Conservation (phyloP, 1,139 yeast genomes). For the Blastobotrys arbuscula region DNA sequence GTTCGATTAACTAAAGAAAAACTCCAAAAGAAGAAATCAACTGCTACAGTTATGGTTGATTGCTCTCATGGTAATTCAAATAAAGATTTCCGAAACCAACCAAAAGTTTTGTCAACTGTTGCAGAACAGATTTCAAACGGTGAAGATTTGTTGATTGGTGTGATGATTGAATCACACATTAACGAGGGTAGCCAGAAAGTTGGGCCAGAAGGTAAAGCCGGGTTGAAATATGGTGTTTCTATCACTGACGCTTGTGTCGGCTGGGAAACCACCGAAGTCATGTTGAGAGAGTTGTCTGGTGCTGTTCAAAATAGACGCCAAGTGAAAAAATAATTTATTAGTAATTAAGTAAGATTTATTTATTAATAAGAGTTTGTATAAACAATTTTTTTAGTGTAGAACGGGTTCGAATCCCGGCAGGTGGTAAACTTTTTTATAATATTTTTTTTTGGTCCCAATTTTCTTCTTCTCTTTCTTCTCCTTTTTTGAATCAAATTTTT, state of each 20-base stretch:
- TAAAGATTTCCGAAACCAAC: constrained; percentile 93
- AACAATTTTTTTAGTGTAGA: no score
- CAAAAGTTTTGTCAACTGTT: constrained; percentile 73
- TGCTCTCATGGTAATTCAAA: constrained; percentile 96
- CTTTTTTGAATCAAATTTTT: no score
- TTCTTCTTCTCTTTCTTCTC: no score
- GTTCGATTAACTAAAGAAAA: constrained; percentile 70
- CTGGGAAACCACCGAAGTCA: constrained; percentile 82
- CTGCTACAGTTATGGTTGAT: constrained; percentile 75
- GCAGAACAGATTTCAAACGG: constrained; percentile 80
- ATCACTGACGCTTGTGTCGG: constrained; percentile 95
- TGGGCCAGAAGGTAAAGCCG: constrained; percentile 65
- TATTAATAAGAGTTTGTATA: no score
- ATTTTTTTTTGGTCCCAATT: no score
- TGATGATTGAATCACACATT: constrained; percentile 93
- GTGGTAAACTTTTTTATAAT: no score
- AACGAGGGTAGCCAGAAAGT: constrained; percentile 88
- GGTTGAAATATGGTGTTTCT: constrained; percentile 89
- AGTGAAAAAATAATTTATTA: constrained; percentile 6
- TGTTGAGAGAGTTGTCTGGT: constrained; percentile 69
- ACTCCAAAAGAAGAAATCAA: constrained; percentile 36
- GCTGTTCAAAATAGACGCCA: constrained; percentile 79
- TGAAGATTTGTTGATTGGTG: constrained; percentile 75
- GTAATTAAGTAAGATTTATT: no score
- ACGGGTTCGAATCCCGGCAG: no score